phyloP scores from a whole-genome alignment of 139 green algal species.

The Eudorina sp. region DNA sequence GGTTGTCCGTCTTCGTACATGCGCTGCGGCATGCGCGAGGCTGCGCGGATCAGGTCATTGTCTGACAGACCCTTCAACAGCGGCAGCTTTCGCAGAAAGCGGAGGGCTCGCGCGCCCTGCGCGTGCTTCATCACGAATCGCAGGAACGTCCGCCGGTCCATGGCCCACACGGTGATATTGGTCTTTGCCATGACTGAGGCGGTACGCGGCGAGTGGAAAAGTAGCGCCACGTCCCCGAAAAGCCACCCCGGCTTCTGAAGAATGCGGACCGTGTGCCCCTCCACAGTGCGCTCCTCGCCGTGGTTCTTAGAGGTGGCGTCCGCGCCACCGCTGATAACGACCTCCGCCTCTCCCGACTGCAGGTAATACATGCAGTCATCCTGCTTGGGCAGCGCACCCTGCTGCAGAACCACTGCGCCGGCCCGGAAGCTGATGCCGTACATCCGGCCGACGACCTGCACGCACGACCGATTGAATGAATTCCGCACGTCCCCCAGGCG shows the following conservation, averaged over 20 bases:
- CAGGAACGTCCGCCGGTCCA: slow-evolving; percentile 79
- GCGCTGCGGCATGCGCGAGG: slow-evolving; percentile 68
- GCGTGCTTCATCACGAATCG: slow-evolving; percentile 83
- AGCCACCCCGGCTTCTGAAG: slow-evolving; percentile 78
- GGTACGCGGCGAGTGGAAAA: slow-evolving; percentile 82
- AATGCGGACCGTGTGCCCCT: slow-evolving; percentile 73
- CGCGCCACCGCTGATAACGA: slow-evolving; percentile 73
- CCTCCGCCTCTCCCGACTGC: slow-evolving; percentile 74
- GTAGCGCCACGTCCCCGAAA: slow-evolving; percentile 83
- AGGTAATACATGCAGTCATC: slow-evolving; percentile 85
- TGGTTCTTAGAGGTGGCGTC: slow-evolving; percentile 48
- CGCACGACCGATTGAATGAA: neutral
- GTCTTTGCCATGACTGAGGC: slow-evolving; percentile 78
- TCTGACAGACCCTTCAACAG: slow-evolving; percentile 83
- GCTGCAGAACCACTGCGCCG: slow-evolving; percentile 75
- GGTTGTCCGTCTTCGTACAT: slow-evolving; percentile 75
- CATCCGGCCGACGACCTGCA: slow-evolving; percentile 74
- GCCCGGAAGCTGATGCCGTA: slow-evolving; percentile 66
- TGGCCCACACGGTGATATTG: slow-evolving; percentile 74
- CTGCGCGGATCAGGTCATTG: slow-evolving; percentile 76
- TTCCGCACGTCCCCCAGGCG: neutral
- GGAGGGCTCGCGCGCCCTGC: slow-evolving; percentile 72
- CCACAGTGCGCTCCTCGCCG: slow-evolving; percentile 62
- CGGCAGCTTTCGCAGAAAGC: slow-evolving; percentile 84
- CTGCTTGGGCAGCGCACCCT: slow-evolving; percentile 71